Evolutionary conservation across 106 monocot genomes (phyloP), one percentile per base, ranked within the genome.

Genomic region (Chionographis japonica): DNA sequence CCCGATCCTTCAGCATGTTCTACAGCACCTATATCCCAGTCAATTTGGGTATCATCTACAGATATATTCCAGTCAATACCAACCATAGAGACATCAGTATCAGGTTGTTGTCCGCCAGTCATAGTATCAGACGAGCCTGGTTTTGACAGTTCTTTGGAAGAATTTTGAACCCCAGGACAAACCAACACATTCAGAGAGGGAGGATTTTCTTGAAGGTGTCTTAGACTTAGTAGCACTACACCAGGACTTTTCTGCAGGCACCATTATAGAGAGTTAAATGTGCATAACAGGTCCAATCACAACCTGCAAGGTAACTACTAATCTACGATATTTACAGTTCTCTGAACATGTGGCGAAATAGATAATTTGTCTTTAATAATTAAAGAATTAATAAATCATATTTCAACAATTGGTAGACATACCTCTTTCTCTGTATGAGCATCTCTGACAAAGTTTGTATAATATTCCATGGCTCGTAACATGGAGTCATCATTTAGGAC

Each of bases 1-100:
- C 74, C 79, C 9, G 80, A 72, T 70, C 83, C 94, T 57, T 85
- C 88, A 53, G 60, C 37, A 37, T 79, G 72, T 56, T 89, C 87
- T 8, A 66, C 65, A 15, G 60, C 41, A 66, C 76, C 83, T 73
- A 98, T 75, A 67, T 93, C 93, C 93, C 93, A 98, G 60, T 93
- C 85, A 76, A 98, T 93, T 81, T 93, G 87, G 56, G 79, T 59
- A 78, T 85, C 90, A 64, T 90, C 85, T 56, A 81, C 65, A 65
- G 90, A 79, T 67, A 98, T 84, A 63, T 93, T 75, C 98, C 98
- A 98, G 67, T 98, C 93, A 72, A 98, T 98, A 40, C 65, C 83
- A 75, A 70, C 85, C 4, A 60, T 54, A 52, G 78, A 1, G 41
- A 54, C 19, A 83, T 65, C 56, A 16, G 51, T 50, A 83, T 83